A percentile compares a stretch with the other conserved stretches of the same genome.
These are phyloP conservation scores for Lachancea quebecensis DNA, from an alignment of 805 yeast genomes.

Conservation along the genomic window DNA sequence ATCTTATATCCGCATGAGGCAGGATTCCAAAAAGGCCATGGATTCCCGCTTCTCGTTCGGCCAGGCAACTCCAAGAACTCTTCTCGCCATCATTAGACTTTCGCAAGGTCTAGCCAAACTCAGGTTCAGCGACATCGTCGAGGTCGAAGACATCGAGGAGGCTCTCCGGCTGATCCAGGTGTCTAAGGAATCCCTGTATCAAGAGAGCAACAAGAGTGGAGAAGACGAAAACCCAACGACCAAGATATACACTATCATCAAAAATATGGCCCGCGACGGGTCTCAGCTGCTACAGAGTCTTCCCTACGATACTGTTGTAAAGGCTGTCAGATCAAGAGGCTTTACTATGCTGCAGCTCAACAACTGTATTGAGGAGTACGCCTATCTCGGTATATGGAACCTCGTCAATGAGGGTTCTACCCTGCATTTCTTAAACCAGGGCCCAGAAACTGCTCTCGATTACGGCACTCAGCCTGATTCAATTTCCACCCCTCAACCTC, in stretches of 20 bases:
- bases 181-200: conserved; percentile 74
- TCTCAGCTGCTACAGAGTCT: conserved; percentile 30
- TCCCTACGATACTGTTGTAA: conserved; percentile 45
- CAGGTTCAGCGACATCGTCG: conserved; percentile 68
- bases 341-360: conserved; percentile 73
- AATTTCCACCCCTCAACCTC: not conserved
- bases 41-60: conserved; percentile 73
- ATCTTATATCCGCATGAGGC: conserved; percentile 85
- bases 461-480: not conserved
- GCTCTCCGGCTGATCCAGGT: conserved; percentile 82
- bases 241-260: conserved; percentile 64
- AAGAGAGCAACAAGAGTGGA: conserved; percentile 40
- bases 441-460: not conserved
- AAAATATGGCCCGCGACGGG: conserved; percentile 44
- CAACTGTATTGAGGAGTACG: conserved; percentile 70
- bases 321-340: conserved; percentile 70
- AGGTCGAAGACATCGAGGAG: conserved; percentile 84
- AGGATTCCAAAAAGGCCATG: conserved; percentile 75
- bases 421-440: conserved; percentile 47
- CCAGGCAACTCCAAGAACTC: conserved; percentile 92
- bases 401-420: conserved; percentile 61
- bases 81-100: conserved; percentile 83
- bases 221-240: conserved; percentile 65
- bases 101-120: conserved; percentile 92
- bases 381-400: conserved; percentile 68